These are phyloP conservation scores for Erucastrum elatum DNA, from an alignment of 345 rosid genomes.

Conservation along the genomic window DNA sequence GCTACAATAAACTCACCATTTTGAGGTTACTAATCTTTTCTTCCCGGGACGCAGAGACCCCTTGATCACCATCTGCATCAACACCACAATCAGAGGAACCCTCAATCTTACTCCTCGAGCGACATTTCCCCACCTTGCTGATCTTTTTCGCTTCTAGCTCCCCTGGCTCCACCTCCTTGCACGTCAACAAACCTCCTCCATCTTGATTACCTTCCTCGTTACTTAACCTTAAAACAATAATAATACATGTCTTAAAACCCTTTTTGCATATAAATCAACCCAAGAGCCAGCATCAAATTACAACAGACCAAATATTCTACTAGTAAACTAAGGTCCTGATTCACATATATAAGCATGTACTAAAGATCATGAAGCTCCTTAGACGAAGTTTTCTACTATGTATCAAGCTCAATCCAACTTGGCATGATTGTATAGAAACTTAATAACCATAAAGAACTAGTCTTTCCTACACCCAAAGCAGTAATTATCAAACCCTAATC, in stretches of 20 bases:
- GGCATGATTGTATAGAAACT: neutral
- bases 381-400: slow-evolving; percentile 9
- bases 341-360: neutral
- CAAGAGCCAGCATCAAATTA: neutral
- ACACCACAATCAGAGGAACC: slow-evolving; percentile 67
- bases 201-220: slow-evolving; percentile 64
- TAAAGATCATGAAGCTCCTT: neutral
- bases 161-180: slow-evolving; percentile 54
- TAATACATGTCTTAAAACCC: neutral
- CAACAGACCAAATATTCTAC: too few species aligned
- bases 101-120: slow-evolving; percentile 66
- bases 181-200: slow-evolving; percentile 39
- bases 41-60: slow-evolving; percentile 68
- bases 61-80: slow-evolving; percentile 79
- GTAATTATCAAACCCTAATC: neutral
- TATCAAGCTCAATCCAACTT: neutral
- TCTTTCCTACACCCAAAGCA: neutral
- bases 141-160: slow-evolving; percentile 65
- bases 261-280: neutral
- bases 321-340: neutral
- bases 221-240: slow-evolving; percentile 43
- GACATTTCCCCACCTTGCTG: slow-evolving; percentile 62
- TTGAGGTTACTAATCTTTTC: slow-evolving; percentile 98
- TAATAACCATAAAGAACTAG: neutral
- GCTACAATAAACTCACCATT: slow-evolving; percentile 56